Evolutionary conservation across 257 asterid species (phyloP), one percentile per base, ranked within the genome.

Genomic region (Coffea canephora): DNA sequence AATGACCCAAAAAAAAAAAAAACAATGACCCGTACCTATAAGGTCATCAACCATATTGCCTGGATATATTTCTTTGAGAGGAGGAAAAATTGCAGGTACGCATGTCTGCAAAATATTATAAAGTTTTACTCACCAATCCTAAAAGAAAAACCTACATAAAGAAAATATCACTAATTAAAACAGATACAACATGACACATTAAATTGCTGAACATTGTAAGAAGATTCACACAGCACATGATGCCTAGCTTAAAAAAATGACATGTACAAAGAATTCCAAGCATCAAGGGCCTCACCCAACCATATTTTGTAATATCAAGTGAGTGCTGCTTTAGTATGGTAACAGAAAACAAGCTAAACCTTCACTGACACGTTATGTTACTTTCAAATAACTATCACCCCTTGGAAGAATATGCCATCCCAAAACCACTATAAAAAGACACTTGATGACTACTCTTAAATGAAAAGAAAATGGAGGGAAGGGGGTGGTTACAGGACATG

Each of bases 51-150:
- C 82, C 91, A 96, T 87, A 86, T 94, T 96, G 79, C 92, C 93
- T 2, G 98, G 98, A 85, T 92, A 96, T 86, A 96, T 92, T 73
- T 94, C 97, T 78, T 73, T 87, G 48, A 96, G 92, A 46, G 99
- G 97, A 73, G 99, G 99, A 69, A 96, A 84, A 79, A 96, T 85
- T 57, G 97, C 90, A 70, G 99, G 99, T 79, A 36, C 90, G 69
- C 91, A 77, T 41, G 97, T 96, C 99, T 96, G 99, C 92, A 90
- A 78, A 64, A 85, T 84, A 31, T 34, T 50, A 61, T 49, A 77
- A 79, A 74, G 49, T 34, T 74, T 41, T 64, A 54, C 41, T 9
- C 52, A 43, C 64, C 71, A 67, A 54, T 45, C 5, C 69, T 3
- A 52, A 36, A 39, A 25, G 21, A 52, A 43, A 81, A 43, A 46